Evolutionary conservation across 306 rosid species (phyloP).

Genomic region (Acacia melanoxylon): DNA sequence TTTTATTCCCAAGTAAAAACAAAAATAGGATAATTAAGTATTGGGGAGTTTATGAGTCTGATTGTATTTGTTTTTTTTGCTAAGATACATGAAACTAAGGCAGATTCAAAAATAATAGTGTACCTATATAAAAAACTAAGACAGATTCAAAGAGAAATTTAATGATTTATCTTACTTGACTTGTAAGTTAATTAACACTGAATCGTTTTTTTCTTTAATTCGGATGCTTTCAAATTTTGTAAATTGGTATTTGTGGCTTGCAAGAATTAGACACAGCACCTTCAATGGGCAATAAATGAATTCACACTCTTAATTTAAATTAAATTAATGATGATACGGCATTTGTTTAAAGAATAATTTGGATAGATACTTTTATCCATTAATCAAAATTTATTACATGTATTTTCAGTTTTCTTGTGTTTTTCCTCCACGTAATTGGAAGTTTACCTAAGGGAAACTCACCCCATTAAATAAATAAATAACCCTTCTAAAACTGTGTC

Average conservation of each 20-base stretch:
- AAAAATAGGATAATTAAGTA: too few relatives aligned
- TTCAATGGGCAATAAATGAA: neutral
- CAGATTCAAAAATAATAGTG: neutral
- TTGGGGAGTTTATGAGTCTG: too few relatives aligned
- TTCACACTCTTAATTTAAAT: neutral
- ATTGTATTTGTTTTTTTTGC: neutral
- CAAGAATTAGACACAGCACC: slow-evolving; percentile 23
- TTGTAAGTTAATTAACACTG: neutral
- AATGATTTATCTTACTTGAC: neutral
- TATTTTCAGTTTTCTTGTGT: neutral
- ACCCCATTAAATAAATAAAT: too few relatives aligned
- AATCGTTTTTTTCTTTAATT: neutral
- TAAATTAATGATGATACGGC: neutral
- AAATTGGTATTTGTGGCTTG: slow-evolving; percentile 27
- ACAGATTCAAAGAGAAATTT: neutral
- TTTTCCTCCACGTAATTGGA: too few relatives aligned
- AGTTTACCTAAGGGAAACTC: too few relatives aligned
- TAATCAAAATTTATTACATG: neutral
- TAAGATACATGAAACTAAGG: neutral
- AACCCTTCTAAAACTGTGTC: too few relatives aligned
- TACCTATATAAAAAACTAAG: neutral
- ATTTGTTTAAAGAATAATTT: neutral
- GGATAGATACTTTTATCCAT: neutral
- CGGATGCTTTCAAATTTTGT: slow-evolving; percentile 27
- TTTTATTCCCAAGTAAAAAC: too few relatives aligned